phyloP scores from a whole-genome alignment of 306 rosid species.

The Cicer judaicum region DNA sequence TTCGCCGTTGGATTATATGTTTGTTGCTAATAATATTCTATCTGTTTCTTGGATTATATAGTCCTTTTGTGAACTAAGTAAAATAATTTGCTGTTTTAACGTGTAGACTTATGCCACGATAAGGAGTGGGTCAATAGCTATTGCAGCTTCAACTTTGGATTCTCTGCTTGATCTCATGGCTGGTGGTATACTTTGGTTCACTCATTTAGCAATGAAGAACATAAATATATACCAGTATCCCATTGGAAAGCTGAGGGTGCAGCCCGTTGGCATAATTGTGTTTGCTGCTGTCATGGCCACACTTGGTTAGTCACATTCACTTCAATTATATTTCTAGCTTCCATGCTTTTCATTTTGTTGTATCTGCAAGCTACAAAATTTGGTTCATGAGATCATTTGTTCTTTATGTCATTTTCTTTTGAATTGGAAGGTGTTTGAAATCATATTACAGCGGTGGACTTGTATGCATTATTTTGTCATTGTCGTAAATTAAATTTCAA shows the following conservation, averaged over 20 bases:
- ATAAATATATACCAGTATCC: conserved; percentile 81
- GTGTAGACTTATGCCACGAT: conserved; percentile 69
- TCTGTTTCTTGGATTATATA: neutral
- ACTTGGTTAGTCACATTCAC: conserved; percentile 54
- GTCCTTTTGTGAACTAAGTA: conserved; percentile 8
- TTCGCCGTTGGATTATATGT: conserved; percentile 7
- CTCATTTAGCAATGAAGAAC: conserved; percentile 84
- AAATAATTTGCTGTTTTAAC: conserved; percentile 5
- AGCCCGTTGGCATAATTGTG: conserved; percentile 92
- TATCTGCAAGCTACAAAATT: conserved; percentile 5
- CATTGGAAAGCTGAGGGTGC: conserved; percentile 90
- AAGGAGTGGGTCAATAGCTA: conserved; percentile 76
- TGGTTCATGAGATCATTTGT: neutral
- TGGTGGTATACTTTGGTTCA: conserved; percentile 95
- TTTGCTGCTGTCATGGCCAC: conserved; percentile 98
- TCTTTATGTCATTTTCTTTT: neutral
- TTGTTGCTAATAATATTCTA: conserved; percentile 17
- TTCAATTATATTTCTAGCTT: conserved; percentile 19
- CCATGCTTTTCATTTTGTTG: conserved; percentile 9
- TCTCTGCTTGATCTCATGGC: conserved; percentile 90
- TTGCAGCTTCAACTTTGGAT: conserved; percentile 83
- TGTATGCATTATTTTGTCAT: conserved; percentile 3
- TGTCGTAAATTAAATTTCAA: neutral
- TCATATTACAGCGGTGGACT: neutral
- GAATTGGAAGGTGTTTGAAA: neutral